Conservation (phyloP, 2,329 filamentous ascomycete genomes). For the Zymoseptoria ardabiliae region DNA sequence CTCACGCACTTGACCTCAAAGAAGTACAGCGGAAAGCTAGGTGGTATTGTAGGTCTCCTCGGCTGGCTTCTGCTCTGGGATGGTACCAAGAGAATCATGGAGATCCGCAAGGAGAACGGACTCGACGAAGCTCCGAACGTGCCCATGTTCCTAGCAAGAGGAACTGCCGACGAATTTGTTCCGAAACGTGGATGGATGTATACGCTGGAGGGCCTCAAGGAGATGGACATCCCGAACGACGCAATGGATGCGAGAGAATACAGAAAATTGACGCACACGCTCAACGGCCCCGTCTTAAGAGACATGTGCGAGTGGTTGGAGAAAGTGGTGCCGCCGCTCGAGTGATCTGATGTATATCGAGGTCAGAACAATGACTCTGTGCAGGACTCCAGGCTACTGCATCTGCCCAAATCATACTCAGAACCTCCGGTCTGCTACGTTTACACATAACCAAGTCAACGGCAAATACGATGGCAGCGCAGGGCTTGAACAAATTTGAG, state of each 20-base stretch:
- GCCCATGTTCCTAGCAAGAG: constrained; percentile 40
- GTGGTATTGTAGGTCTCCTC: constrained; percentile 34
- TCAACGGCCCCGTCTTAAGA: constrained; percentile 35
- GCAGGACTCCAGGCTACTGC: too few relatives aligned
- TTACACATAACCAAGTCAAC: too few relatives aligned
- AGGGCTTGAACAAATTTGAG: too few relatives aligned
- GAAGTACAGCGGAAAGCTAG: constrained; percentile 35
- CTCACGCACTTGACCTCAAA: constrained; percentile 36
- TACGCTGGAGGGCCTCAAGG: constrained; percentile 32
- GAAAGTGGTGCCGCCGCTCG: constrained; percentile 28
- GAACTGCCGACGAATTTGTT: constrained; percentile 39
- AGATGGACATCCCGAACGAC: constrained; percentile 33
- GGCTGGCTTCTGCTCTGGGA: constrained; percentile 40
- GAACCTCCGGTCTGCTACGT: too few relatives aligned
- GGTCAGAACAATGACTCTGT: too few relatives aligned
- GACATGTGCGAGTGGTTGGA: constrained; percentile 39
- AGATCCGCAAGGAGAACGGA: constrained; percentile 2
- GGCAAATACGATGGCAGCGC: too few relatives aligned
- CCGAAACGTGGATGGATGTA: constrained; percentile 33
- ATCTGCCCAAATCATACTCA: too few relatives aligned
- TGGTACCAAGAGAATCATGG: constrained; percentile 7
- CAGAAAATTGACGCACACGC: constrained; percentile 41
- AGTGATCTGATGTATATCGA: neutral
- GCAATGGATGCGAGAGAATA: constrained; percentile 38
- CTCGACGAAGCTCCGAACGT: constrained; percentile 31